Conservation (phyloP, 495 filamentous ascomycete genomes). For the Aspergillus ostianus region DNA sequence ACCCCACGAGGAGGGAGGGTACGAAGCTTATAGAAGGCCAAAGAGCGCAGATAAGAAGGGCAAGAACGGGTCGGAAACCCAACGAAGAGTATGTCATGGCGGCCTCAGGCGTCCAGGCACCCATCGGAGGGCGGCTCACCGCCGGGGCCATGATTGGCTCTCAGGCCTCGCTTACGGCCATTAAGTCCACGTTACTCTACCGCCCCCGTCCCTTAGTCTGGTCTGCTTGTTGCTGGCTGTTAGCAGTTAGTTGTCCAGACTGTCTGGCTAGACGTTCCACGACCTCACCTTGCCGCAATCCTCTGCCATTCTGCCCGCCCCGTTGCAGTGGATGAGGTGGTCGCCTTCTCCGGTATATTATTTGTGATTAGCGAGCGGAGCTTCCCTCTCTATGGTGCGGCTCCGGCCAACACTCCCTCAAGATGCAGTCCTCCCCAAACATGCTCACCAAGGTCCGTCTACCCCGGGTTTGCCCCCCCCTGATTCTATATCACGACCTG, state of each 20-base stretch:
- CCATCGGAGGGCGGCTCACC: conserved; percentile 30
- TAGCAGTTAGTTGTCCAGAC: conserved; percentile 21
- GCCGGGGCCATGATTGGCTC: conserved; percentile 40
- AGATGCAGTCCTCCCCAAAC: conserved; percentile 68
- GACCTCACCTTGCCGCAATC: conserved; percentile 20
- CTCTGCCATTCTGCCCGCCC: conserved; percentile 23
- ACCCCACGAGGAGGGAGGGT: neutral
- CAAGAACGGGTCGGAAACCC: neutral
- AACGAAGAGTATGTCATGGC: neutral
- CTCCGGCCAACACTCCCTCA: conserved; percentile 49
- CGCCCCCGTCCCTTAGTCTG: conserved; percentile 16
- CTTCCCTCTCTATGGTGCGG: conserved; percentile 49
- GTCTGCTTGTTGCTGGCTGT: neutral
- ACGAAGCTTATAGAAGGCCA: neutral
- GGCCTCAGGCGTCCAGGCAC: neutral
- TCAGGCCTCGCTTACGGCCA: conserved; percentile 39
- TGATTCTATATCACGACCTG: conserved; percentile 7
- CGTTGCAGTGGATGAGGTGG: conserved; percentile 41
- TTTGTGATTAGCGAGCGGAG: conserved; percentile 39
- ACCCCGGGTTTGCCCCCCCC: conserved; percentile 24
- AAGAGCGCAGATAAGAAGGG: too few relatives aligned
- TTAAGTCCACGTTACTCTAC: conserved; percentile 46
- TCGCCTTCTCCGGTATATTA: conserved; percentile 29
- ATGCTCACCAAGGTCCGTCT: conserved; percentile 73
- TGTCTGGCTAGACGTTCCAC: conserved; percentile 24